phyloP scores from a whole-genome alignment of 352 stramenopile genomes.

The Pythium grandisporangium region DNA sequence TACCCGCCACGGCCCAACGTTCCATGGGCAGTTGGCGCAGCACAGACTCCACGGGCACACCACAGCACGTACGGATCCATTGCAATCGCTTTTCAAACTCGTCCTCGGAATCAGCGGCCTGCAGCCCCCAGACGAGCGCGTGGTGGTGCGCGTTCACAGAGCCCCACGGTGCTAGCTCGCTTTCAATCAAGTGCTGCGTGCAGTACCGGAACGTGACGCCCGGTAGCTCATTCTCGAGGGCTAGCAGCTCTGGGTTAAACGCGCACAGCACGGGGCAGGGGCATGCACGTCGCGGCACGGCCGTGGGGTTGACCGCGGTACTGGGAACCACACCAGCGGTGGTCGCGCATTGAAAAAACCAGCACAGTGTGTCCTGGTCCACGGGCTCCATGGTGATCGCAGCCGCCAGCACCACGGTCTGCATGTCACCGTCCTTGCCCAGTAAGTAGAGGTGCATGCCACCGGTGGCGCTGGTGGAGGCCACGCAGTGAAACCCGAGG shows the following conservation, averaged over 20 bases:
- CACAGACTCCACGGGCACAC: slow-evolving; percentile 23
- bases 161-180: slow-evolving; percentile 22
- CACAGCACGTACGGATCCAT: slow-evolving; percentile 41
- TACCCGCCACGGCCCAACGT: slow-evolving; percentile 35
- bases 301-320: too few relatives aligned
- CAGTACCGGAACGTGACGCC: slow-evolving; percentile 39
- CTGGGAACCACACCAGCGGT: slow-evolving; percentile 24
- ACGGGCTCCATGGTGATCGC: slow-evolving; percentile 26
- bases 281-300: too few relatives aligned
- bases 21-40: slow-evolving; percentile 33
- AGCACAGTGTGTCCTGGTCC: slow-evolving; percentile 31
- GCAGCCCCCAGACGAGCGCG: slow-evolving; percentile 36
- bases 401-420: slow-evolving; percentile 27
- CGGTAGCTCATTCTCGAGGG: slow-evolving; percentile 19
- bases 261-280: slow-evolving; percentile 34
- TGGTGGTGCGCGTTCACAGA: slow-evolving; percentile 39
- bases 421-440: slow-evolving; percentile 41
- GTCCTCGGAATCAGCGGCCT: slow-evolving; percentile 25
- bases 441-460: slow-evolving; percentile 37
- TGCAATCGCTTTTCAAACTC: slow-evolving; percentile 46
- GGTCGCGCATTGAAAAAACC: slow-evolving; percentile 35
- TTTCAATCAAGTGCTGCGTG: slow-evolving; percentile 44
- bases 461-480: slow-evolving; percentile 23
- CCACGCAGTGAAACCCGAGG: slow-evolving; percentile 33
- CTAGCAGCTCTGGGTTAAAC: slow-evolving; percentile 22